Evolutionary conservation across 371 early-diverging fungal genomes (phyloP).

Genomic region (Mortierella sp.): DNA sequence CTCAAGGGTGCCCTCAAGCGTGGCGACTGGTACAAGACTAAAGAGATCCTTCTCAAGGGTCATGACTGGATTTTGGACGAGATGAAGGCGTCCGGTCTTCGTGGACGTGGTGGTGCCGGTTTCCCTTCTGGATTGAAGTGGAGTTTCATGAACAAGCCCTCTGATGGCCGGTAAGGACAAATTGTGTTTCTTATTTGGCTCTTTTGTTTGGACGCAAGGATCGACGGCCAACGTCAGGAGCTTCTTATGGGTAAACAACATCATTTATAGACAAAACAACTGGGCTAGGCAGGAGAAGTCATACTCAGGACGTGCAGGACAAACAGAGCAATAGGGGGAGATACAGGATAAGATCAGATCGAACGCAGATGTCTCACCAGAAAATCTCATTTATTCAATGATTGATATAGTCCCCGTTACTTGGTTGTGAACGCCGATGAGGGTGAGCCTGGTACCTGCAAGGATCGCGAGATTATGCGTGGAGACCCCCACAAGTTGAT

Average conservation of each 20-base stretch:
- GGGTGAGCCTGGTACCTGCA: slow-evolving; percentile 99
- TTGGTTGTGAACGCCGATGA: slow-evolving; percentile 98
- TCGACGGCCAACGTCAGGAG: too few relatives aligned
- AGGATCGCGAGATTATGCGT: slow-evolving; percentile 98
- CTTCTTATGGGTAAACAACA: too few relatives aligned
- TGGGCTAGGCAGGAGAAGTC: too few relatives aligned
- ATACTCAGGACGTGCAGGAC: neutral
- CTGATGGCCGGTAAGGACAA: slow-evolving; percentile 76
- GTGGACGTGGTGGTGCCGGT: slow-evolving; percentile 99
- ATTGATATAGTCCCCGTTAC: slow-evolving; percentile 85
- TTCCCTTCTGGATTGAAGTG: slow-evolving; percentile 98
- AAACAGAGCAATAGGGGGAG: neutral
- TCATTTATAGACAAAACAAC: too few relatives aligned
- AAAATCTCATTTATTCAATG: neutral
- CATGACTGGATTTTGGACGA: slow-evolving; percentile 98
- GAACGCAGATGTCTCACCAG: neutral
- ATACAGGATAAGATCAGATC: neutral
- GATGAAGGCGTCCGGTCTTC: slow-evolving; percentile 95
- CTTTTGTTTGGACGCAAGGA: too few relatives aligned
- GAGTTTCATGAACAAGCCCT: slow-evolving; percentile 98
- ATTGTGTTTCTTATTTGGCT: neutral
- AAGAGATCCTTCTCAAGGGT: slow-evolving; percentile 96
- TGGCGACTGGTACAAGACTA: slow-evolving; percentile 99
- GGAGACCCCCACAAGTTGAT: slow-evolving; percentile 98
- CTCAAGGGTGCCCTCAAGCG: slow-evolving; percentile 93